These are phyloP conservation scores for Elaeis guineensis DNA, from an alignment of 176 grass and related monocot genomes.

Conservation along the genomic window DNA sequence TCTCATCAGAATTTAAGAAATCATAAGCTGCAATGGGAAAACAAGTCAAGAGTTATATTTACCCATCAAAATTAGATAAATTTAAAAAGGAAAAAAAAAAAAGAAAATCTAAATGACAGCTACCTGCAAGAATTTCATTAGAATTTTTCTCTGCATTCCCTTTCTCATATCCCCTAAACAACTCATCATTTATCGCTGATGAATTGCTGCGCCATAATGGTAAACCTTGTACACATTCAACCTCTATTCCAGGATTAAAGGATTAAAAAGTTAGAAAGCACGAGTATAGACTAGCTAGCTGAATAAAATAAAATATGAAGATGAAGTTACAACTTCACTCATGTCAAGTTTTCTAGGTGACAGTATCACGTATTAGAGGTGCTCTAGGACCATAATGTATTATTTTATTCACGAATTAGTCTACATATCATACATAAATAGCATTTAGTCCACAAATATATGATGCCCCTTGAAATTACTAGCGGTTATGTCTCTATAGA, in stretches of 20 bases:
- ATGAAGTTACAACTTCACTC: not conserved
- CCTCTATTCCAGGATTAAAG: conserved; percentile 17
- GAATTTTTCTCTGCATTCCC: conserved; percentile 25
- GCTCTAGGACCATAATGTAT: too few relatives aligned
- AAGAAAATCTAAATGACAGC: conserved; percentile 7
- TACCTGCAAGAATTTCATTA: conserved; percentile 46
- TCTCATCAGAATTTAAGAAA: conserved; percentile 43
- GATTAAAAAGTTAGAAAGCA: not conserved
- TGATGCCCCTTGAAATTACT: too few relatives aligned
- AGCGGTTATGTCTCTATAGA: too few relatives aligned
- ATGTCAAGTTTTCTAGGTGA: too few relatives aligned
- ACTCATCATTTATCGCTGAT: conserved; percentile 28
- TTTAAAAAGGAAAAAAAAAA: not conserved
- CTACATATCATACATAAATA: too few relatives aligned
- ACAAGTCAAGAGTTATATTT: conserved; percentile 7
- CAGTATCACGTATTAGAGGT: too few relatives aligned
- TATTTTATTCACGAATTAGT: too few relatives aligned
- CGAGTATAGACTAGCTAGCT: not conserved
- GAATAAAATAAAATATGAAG: not conserved
- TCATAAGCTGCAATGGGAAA: conserved; percentile 39
- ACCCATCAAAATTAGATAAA: not conserved
- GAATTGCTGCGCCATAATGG: conserved; percentile 39
- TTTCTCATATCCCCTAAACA: conserved; percentile 29
- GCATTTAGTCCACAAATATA: too few relatives aligned
- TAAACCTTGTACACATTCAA: conserved; percentile 28